Percentiles rank a stretch among this genome's conserved stretches.
phyloP scores from a whole-genome alignment of 169 alveolate species.

The Cryptosporidium ubiquitum region DNA sequence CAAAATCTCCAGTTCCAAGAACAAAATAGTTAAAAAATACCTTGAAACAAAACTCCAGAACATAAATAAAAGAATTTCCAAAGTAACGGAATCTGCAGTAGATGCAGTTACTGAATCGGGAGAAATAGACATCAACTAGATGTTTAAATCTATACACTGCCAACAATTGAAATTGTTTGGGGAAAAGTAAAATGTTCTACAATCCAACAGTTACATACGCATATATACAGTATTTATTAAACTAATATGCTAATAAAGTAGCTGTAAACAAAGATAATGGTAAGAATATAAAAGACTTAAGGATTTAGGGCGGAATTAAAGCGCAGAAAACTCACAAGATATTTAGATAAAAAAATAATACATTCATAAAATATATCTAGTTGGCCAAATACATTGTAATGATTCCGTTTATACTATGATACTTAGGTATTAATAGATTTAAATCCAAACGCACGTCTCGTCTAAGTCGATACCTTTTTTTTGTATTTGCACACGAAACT shows the following conservation, averaged over 20 bases:
- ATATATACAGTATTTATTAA: too few species aligned
- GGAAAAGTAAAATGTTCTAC: too few species aligned
- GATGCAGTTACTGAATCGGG: background rate
- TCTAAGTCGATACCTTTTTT: slow-evolving; percentile 18
- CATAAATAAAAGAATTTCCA: background rate
- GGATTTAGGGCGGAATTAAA: background rate
- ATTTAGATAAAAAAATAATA: background rate
- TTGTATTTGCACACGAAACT: background rate
- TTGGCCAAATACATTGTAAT: background rate
- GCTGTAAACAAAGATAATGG: background rate
- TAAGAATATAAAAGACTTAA: background rate
- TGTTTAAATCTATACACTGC: background rate
- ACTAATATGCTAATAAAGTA: background rate
- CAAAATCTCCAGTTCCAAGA: background rate
- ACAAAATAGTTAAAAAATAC: background rate
- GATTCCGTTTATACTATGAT: background rate
- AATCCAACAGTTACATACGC: background rate
- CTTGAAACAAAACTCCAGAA: background rate
- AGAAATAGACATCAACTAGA: background rate
- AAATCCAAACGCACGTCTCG: slow-evolving; percentile 33
- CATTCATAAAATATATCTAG: background rate
- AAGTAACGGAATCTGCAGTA: background rate
- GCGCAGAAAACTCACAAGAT: background rate
- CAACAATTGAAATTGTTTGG: background rate
- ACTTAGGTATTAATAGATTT: slow-evolving; percentile 5